Conservation (phyloP, 129 eudicot genomes). For the carrot (Daucus carota) region DNA sequence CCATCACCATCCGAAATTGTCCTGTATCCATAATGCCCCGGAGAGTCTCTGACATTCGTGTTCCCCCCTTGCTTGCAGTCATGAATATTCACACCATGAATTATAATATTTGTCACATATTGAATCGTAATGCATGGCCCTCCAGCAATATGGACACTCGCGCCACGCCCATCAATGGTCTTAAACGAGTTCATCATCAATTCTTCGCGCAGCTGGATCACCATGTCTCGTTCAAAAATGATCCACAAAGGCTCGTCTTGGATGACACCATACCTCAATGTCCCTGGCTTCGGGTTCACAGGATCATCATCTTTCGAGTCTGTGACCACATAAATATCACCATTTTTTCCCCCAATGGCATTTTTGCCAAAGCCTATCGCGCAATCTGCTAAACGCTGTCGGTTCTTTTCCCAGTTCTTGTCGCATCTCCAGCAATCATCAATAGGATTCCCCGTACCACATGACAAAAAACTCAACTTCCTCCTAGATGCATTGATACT, state of each 20-base stretch:
- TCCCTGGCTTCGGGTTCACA: constrained; percentile 74
- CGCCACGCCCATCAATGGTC: constrained; percentile 85
- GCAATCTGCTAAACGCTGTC: constrained; percentile 69
- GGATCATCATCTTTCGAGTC: constrained; percentile 61
- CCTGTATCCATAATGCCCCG: constrained; percentile 63
- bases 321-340: constrained; percentile 66
- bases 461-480: constrained; percentile 1
- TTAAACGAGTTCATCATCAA: constrained; percentile 75
- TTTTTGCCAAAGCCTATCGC: constrained; percentile 78
- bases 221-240: constrained; percentile 77
- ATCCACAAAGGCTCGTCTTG: constrained; percentile 83
- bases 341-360: constrained; percentile 80
- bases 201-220: constrained; percentile 59
- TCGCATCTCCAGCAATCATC: constrained; percentile 59
- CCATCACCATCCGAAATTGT: constrained; percentile 82
- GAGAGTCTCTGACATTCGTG: constrained; percentile 67
- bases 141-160: constrained; percentile 69
- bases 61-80: constrained; percentile 84
- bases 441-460: background rate
- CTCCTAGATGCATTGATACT: constrained; percentile 4
- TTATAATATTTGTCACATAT: constrained; percentile 69
- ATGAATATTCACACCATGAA: constrained; percentile 73
- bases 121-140: constrained; percentile 90
- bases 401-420: constrained; percentile 55
- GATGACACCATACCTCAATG: constrained; percentile 57